Percentiles rank a stretch among this genome's conserved stretches.
These are phyloP conservation scores for Beta macrorhiza DNA, from an alignment of 179 eudicot genomes.

Conservation along the genomic window DNA sequence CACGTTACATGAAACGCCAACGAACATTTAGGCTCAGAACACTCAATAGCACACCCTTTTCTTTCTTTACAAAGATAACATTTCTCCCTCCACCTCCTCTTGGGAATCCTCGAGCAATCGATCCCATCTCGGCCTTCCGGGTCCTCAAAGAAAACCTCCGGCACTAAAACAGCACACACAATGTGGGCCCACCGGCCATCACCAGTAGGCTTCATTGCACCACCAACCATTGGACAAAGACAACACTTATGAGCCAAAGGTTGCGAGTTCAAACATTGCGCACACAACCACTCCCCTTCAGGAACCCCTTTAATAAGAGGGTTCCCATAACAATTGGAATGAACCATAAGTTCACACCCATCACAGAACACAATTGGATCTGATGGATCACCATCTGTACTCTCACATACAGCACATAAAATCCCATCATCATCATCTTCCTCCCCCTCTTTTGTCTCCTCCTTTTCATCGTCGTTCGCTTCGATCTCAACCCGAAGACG, in stretches of 20 bases:
- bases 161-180: constrained; percentile 70
- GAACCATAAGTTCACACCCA: constrained; percentile 91
- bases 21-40: constrained; percentile 70
- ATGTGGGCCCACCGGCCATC: constrained; percentile 80
- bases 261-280: constrained; percentile 40
- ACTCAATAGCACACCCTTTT: constrained; percentile 75
- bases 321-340: constrained; percentile 70
- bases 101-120: constrained; percentile 56
- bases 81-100: constrained; percentile 48
- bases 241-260: constrained; percentile 36
- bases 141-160: constrained; percentile 79
- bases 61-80: constrained; percentile 59
- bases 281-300: constrained; percentile 91
- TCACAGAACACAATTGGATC: constrained; percentile 96
- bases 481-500: neutral
- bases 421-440: constrained; percentile 62
- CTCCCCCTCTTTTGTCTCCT: neutral
- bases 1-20: constrained; percentile 78
- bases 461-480: neutral
- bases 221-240: constrained; percentile 61
- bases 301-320: constrained; percentile 64
- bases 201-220: constrained; percentile 67
- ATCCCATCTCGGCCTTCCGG: constrained; percentile 76
- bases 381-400: constrained; percentile 80
- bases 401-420: constrained; percentile 66